Conservation (phyloP, 2,329 filamentous ascomycete genomes). For the Neurospora sp. region DNA sequence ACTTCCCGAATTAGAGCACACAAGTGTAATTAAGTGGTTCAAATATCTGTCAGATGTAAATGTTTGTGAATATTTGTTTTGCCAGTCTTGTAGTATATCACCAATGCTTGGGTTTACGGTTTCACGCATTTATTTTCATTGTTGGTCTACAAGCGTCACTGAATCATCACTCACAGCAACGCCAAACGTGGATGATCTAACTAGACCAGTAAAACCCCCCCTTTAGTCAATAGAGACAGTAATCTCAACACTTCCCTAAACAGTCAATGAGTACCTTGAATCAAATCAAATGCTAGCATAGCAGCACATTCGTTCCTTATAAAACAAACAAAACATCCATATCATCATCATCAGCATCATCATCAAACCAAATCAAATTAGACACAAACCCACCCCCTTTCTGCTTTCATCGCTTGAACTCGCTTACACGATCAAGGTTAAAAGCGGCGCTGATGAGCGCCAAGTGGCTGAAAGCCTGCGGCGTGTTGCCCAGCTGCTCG, state of each 20-base stretch:
- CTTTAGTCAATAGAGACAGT: not conserved
- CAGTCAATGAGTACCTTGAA: not conserved
- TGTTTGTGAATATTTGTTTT: not conserved
- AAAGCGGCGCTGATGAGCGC: constrained; percentile 69
- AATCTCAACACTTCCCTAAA: not conserved
- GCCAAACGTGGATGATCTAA: not conserved
- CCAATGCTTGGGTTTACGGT: not conserved
- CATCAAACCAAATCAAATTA: no score
- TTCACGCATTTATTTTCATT: not conserved
- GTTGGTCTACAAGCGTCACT: not conserved
- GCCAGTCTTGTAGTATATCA: not conserved
- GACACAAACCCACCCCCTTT: not conserved
- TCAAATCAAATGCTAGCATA: not conserved
- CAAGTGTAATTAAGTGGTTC: not conserved
- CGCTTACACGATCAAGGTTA: constrained; percentile 49
- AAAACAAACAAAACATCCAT: not conserved
- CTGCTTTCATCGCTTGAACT: constrained; percentile 16
- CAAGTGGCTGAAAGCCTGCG: constrained; percentile 69
- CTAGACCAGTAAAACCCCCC: not conserved
- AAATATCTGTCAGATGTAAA: not conserved
- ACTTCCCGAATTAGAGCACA: not conserved
- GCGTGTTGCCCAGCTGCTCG: constrained; percentile 71
- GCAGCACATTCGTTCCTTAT: not conserved
- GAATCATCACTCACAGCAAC: not conserved
- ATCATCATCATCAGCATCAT: not conserved